Evolutionary conservation across 352 stramenopile genomes (phyloP), one percentile per base, ranked within the genome.

Genomic region (Phytophthora sp.): DNA sequence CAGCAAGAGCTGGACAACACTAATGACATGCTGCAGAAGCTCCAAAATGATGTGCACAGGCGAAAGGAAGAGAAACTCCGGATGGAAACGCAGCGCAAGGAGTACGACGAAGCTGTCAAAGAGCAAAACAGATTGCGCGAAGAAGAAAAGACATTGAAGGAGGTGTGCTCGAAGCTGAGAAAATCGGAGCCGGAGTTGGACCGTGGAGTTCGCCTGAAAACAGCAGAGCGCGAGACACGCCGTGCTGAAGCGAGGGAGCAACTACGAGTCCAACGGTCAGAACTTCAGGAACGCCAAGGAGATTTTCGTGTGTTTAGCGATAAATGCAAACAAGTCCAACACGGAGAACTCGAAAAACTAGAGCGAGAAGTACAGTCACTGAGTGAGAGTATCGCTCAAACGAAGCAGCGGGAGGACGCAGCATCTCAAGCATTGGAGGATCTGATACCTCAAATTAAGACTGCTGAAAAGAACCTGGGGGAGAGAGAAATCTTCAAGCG

Each of bases 11-110:
- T 84, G 8, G 69, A 90, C 21, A 43, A 59, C 20, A 66, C 76
- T 18, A 75, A 90, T 10, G 74, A 81, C 3, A 69, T 73, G 35
- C 72, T 79, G 9, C 68, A 89, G 31, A 79, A 88, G 27, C 45
- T 89, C 37, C 77, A 90, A 39, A 83, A 78, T 30, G 83, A 94
- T 41, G n/a, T 90, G 20, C 55, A 84, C 52, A 84, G 72, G n/a
- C 75, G 69, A 18, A 80, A 73, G 41, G 69, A 91, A 53, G 74
- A 87, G 20, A 90, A 89, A 48, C 51, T 82, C 2, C 28, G 32
- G 1, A 39, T 91, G 38, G 76, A 87, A 15, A 69, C 79, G 17
- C 70, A 82, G 56, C 77, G 80, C 1, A 79, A 76, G 20, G 70
- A 83, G 26, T 85, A 90, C 23, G 72, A 91, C 20, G 68, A 69